phyloP scores from a whole-genome alignment of 2,329 filamentous ascomycete species.

The Cercospora zeina region DNA sequence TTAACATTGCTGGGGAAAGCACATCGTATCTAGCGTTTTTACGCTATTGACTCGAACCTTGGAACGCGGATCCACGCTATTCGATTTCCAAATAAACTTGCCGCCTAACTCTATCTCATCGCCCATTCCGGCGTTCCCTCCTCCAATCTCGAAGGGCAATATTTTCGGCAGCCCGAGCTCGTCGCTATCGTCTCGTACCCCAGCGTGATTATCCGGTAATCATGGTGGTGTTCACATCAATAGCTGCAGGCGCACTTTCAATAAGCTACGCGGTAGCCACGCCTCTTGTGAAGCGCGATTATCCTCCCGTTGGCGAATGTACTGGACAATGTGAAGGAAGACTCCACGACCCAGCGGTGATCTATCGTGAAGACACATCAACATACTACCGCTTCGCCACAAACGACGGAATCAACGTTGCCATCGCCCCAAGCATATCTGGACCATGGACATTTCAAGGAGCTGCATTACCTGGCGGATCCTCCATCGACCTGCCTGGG shows the following conservation, averaged over 20 bases:
- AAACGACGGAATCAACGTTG: conserved; percentile 52
- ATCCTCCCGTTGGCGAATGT: conserved; percentile 24
- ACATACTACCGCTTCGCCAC: conserved; percentile 57
- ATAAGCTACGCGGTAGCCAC: background rate
- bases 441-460: conserved; percentile 54
- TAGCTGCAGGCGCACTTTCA: background rate
- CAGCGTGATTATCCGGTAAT: background rate
- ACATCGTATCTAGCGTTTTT: background rate
- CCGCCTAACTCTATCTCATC: background rate
- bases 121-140: background rate
- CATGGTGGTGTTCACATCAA: conserved; percentile 3
- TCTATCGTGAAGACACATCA: conserved; percentile 27
- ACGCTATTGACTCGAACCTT: background rate
- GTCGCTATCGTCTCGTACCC: background rate
- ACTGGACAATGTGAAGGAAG: conserved; percentile 24
- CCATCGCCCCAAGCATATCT: conserved; percentile 48
- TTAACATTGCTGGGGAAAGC: background rate
- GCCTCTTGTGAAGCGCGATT: conserved; percentile 23
- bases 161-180: background rate
- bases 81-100: background rate
- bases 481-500: conserved; percentile 50
- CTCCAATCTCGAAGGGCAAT: background rate
- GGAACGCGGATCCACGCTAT: background rate
- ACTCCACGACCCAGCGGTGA: conserved; percentile 27
- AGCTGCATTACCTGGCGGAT: conserved; percentile 49